phyloP scores from a whole-genome alignment of 2,329 filamentous ascomycete species.

The Verticillium alfalfae region DNA sequence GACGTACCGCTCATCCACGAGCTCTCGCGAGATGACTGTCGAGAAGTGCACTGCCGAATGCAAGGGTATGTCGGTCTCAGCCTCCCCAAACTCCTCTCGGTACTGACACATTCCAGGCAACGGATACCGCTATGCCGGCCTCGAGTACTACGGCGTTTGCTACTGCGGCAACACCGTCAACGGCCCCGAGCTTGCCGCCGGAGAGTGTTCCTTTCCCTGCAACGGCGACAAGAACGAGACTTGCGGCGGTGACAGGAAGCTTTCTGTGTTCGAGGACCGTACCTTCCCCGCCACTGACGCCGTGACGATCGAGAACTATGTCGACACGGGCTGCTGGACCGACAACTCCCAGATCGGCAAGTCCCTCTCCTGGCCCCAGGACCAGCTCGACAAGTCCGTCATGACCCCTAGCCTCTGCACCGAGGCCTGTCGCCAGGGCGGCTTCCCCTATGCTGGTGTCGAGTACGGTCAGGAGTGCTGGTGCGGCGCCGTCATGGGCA shows the following conservation, averaged over 20 bases:
- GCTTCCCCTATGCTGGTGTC: conserved; percentile 42
- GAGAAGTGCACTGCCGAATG: conserved; percentile 42
- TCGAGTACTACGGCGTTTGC: conserved; percentile 46
- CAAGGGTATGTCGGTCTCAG: conserved; percentile 30
- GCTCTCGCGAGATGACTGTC: conserved; percentile 36
- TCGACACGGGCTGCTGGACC: conserved; percentile 56
- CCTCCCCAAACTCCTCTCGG: background rate
- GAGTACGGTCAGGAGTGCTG: conserved; percentile 35
- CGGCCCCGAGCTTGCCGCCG: conserved; percentile 43
- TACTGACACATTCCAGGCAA: conserved; percentile 25
- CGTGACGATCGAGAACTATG: conserved; percentile 46
- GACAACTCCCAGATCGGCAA: conserved; percentile 35
- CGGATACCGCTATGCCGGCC: conserved; percentile 44
- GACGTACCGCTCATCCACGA: conserved; percentile 32
- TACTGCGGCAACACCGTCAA: conserved; percentile 47
- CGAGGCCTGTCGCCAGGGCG: conserved; percentile 31
- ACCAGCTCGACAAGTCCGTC: conserved; percentile 23
- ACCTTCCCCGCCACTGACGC: conserved; percentile 38
- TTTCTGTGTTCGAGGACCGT: conserved; percentile 44
- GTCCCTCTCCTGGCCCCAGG: conserved; percentile 38
- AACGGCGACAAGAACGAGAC: conserved; percentile 35
- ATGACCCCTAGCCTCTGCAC: conserved; percentile 39
- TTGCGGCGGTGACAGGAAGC: conserved; percentile 40
- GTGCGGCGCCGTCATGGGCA: conserved; percentile 48
- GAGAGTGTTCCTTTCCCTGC: conserved; percentile 53